Conservation (phyloP, 352 stramenopile genomes). For the Phytophthora idaei region DNA sequence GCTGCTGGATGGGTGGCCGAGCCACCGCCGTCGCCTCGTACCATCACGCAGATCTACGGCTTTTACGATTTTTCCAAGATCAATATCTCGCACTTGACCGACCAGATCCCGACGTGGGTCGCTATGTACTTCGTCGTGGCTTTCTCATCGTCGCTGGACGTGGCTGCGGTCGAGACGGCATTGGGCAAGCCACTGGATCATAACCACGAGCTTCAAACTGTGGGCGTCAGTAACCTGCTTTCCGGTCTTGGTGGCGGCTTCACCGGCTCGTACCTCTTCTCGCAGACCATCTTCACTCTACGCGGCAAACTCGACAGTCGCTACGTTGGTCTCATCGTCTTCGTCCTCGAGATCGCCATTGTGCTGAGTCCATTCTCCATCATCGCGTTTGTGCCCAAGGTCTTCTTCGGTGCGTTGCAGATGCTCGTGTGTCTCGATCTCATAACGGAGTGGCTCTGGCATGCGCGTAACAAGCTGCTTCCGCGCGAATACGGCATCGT, state of each 20-base stretch:
- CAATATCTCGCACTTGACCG: conserved; percentile 61
- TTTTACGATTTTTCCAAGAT: conserved; percentile 78
- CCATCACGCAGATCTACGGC: conserved; percentile 77
- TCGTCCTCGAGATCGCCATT: conserved; percentile 73
- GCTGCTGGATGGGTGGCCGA: conserved; percentile 92
- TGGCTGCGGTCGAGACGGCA: conserved; percentile 98
- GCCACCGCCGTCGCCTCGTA: conserved; percentile 59
- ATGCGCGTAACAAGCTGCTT: conserved; percentile 87
- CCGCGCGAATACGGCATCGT: conserved; percentile 93
- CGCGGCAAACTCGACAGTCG: conserved; percentile 78
- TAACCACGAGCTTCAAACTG: conserved; percentile 95
- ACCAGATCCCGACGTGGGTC: conserved; percentile 91
- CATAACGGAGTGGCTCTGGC: conserved; percentile 96
- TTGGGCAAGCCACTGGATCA: conserved; percentile 94
- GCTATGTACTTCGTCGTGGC: conserved; percentile 99
- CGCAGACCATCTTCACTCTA: conserved; percentile 94
- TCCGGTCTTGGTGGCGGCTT: conserved; percentile 96
- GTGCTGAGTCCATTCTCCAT: conserved; percentile 94
- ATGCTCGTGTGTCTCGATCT: conserved; percentile 97
- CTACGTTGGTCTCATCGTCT: conserved; percentile 75
- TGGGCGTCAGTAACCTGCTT: conserved; percentile 96
- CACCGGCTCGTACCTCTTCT: conserved; percentile 99
- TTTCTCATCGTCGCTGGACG: conserved; percentile 97
- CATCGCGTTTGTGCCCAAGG: conserved; percentile 95
- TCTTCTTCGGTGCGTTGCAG: conserved; percentile 97